Conservation (phyloP, 352 stramenopile genomes). For the Phytophthora hibernalis region DNA sequence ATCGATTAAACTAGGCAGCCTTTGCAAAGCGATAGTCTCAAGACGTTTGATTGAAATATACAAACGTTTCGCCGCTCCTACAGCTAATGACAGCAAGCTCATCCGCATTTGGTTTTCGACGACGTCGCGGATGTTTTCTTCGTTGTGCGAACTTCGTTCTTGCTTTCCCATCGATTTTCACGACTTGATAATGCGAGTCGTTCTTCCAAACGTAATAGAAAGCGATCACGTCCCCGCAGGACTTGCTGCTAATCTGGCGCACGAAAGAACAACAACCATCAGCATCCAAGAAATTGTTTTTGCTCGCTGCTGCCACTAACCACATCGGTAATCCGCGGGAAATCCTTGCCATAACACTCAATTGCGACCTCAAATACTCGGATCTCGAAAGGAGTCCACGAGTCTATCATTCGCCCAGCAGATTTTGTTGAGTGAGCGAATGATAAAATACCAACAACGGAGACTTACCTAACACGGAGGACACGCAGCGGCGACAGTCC, state of each 20-base stretch:
- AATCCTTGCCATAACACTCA: conserved; percentile 88
- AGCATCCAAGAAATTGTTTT: background rate
- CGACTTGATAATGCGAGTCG: conserved; percentile 81
- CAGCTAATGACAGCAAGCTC: conserved; percentile 11
- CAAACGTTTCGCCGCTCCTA: conserved; percentile 23
- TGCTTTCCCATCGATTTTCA: conserved; percentile 84
- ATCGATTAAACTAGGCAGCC: conserved; percentile 55
- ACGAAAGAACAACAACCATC: conserved; percentile 8
- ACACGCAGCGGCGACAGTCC: conserved; percentile 56
- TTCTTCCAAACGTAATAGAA: conserved; percentile 93
- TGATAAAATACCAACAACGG: background rate
- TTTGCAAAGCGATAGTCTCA: conserved; percentile 13
- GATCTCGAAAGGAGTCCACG: conserved; percentile 83
- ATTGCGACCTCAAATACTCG: conserved; percentile 87
- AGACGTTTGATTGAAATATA: conserved; percentile 39
- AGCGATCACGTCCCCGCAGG: conserved; percentile 74
- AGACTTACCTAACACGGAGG: conserved; percentile 50
- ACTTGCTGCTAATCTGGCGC: conserved; percentile 70
- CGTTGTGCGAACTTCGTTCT: conserved; percentile 35
- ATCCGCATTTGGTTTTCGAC: conserved; percentile 29
- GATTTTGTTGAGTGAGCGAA: background rate
- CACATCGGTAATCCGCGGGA: conserved; percentile 71
- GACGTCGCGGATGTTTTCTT: conserved; percentile 30
- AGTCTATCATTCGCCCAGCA: conserved; percentile 45
- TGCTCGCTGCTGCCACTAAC: conserved; percentile 37